A percentile compares a stretch with the other conserved stretches of the same genome.
phyloP scores from a whole-genome alignment of 129 eudicot genomes.

The Calendula officinalis region DNA sequence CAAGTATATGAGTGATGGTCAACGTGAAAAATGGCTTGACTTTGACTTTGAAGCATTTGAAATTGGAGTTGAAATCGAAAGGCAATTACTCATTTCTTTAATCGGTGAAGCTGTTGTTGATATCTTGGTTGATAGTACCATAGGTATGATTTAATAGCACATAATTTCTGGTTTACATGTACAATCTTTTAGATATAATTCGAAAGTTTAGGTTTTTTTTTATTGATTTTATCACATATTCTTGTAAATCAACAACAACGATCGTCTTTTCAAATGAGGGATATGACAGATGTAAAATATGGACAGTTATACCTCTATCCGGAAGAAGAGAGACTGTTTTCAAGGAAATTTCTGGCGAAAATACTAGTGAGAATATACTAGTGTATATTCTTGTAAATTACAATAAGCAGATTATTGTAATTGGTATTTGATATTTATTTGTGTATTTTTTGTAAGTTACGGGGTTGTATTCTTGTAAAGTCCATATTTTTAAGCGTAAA shows the following conservation, averaged over 20 bases:
- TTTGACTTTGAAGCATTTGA: slow-evolving; percentile 57
- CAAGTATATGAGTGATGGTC: slow-evolving; percentile 78
- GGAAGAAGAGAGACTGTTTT: too few relatives aligned
- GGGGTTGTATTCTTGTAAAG: too few relatives aligned
- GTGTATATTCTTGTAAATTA: slow-evolving; percentile 11
- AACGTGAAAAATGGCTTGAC: slow-evolving; percentile 64
- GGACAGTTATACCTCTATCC: too few relatives aligned
- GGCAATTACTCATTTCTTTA: slow-evolving; percentile 52
- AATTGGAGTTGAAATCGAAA: slow-evolving; percentile 61
- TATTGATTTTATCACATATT: slow-evolving; percentile 1
- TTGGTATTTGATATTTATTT: not conserved
- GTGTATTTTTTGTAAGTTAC: not conserved
- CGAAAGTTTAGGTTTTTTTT: slow-evolving; percentile 3
- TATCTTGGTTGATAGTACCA: slow-evolving; percentile 29
- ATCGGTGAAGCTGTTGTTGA: slow-evolving; percentile 67
- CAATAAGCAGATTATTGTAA: slow-evolving; percentile 12
- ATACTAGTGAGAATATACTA: too few relatives aligned
- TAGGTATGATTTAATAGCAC: slow-evolving; percentile 13
- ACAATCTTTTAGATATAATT: slow-evolving; percentile 1
- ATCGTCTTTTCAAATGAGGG: too few relatives aligned
- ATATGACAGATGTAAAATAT: too few relatives aligned
- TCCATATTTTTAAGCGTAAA: too few relatives aligned
- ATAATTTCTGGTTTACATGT: not conserved
- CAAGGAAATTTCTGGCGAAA: too few relatives aligned
- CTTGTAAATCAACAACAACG: too few relatives aligned